Conservation (phyloP, 805 yeast species). For the Wickerhamiella qilinensis region DNA sequence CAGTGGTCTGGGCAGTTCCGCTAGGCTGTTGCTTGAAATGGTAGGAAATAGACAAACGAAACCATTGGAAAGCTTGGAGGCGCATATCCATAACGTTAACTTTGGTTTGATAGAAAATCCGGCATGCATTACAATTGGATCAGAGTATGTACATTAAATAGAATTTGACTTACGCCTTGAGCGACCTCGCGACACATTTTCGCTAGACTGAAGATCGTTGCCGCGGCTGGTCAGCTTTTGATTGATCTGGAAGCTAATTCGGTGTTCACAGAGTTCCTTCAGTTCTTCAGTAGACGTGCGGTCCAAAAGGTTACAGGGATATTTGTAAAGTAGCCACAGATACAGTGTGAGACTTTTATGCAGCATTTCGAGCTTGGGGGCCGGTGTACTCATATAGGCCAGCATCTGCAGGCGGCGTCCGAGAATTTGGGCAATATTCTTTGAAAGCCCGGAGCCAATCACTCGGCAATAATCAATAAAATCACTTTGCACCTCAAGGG, state of each 20-base stretch:
- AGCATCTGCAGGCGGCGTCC: conserved; percentile 4
- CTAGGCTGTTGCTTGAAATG: too few relatives aligned
- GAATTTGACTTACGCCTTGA: too few relatives aligned
- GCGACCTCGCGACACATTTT: too few relatives aligned
- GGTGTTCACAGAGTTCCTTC: conserved; percentile 50
- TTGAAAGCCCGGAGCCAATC: conserved; percentile 38
- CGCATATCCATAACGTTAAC: too few relatives aligned
- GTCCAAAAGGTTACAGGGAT: conserved; percentile 68
- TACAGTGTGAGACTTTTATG: conserved; percentile 55
- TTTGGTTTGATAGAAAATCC: too few relatives aligned
- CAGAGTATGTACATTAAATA: too few relatives aligned
- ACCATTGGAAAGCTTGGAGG: too few relatives aligned
- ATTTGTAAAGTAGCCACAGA: conserved; percentile 77
- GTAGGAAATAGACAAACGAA: too few relatives aligned
- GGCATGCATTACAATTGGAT: too few relatives aligned
- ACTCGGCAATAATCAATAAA: conserved; percentile 33
- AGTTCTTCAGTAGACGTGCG: conserved; percentile 55
- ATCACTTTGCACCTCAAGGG: conserved; percentile 26
- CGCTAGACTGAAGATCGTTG: too few relatives aligned
- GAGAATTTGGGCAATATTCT: conserved; percentile 37
- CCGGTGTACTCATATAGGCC: conserved; percentile 7
- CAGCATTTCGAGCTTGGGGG: conserved; percentile 36
- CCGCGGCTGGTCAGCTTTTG: too few relatives aligned
- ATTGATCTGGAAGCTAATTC: conserved; percentile 27
- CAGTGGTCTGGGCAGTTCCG: background rate